Evolutionary conservation across 129 eudicot genomes (phyloP).

Genomic region (Escallonia rubra): DNA sequence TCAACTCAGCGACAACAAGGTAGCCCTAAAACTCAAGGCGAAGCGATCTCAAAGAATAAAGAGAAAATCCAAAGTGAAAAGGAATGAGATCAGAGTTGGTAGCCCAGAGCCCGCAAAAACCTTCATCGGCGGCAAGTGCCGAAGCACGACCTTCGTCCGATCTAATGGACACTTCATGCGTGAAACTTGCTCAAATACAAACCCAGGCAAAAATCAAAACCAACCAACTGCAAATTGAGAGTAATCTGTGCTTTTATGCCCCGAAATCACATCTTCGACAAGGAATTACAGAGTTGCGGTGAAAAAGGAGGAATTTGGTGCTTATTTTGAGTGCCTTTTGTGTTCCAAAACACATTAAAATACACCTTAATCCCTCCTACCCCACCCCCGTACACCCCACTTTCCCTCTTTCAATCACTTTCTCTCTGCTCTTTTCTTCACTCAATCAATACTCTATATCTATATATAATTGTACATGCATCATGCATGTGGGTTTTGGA

Average conservation of each 20-base stretch:
- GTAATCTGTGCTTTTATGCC: slow-evolving; percentile 9
- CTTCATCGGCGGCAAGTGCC: slow-evolving; percentile 87
- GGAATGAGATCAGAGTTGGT: no score
- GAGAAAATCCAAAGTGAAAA: no score
- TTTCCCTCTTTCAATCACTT: slow-evolving; percentile 39
- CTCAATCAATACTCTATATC: slow-evolving; percentile 42
- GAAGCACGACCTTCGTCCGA: slow-evolving; percentile 86
- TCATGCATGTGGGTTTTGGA: not conserved
- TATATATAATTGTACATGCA: slow-evolving; percentile 16
- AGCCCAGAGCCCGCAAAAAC: no score
- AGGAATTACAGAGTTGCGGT: no score
- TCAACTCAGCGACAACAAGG: no score
- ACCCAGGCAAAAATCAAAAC: slow-evolving; percentile 28
- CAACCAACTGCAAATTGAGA: not conserved
- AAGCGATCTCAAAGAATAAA: no score
- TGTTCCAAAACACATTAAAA: slow-evolving; percentile 36
- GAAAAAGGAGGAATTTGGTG: no score
- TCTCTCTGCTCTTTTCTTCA: slow-evolving; percentile 21
- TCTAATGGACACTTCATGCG: slow-evolving; percentile 68
- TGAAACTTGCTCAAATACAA: slow-evolving; percentile 20
- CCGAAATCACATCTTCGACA: slow-evolving; percentile 24
- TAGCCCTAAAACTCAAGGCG: no score
- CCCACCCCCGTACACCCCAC: not conserved
- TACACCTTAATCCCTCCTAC: slow-evolving; percentile 24
- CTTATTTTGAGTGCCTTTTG: no score